These are phyloP conservation scores for Dictyostelium purpureum DNA, from an alignment of 78 protist species.

Conservation along the genomic window DNA sequence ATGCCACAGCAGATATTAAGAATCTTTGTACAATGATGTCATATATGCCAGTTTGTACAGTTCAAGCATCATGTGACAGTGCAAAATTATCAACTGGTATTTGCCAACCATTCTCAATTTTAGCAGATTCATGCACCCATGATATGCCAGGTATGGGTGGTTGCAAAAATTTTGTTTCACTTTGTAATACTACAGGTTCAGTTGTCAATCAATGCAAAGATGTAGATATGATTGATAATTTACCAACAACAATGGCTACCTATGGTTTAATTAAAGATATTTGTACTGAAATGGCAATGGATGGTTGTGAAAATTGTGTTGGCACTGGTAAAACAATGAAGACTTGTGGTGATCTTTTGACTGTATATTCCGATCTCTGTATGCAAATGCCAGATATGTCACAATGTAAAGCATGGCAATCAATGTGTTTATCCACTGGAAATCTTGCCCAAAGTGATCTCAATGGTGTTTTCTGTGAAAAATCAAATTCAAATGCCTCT, in stretches of 20 bases:
- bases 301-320: slow-evolving; percentile 33
- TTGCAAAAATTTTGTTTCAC: not conserved
- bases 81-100: not conserved
- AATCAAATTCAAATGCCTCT: not conserved
- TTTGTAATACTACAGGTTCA: slow-evolving; percentile 1
- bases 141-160: slow-evolving; percentile 71
- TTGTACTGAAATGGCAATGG: slow-evolving; percentile 55
- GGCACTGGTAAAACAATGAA: not conserved
- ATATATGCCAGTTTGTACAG: slow-evolving; percentile 40
- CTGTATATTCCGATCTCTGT: slow-evolving; percentile 52
- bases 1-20: not conserved
- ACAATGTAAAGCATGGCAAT: slow-evolving; percentile 49
- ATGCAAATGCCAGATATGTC: slow-evolving; percentile 60
- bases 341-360: not conserved
- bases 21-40: slow-evolving; percentile 33
- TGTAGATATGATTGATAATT: not conserved
- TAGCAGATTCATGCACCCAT: slow-evolving; percentile 28
- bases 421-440: not conserved
- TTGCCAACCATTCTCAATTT: slow-evolving; percentile 33
- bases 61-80: not conserved
- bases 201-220: slow-evolving; percentile 4
- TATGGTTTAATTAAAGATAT: not conserved
- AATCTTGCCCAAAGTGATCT: not conserved
- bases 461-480: not conserved
- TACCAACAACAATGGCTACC: not conserved